A percentile compares a stretch with the other conserved stretches of the same genome.
Conservation (phyloP, 306 rosid species). For the Citrullus amarus region DNA sequence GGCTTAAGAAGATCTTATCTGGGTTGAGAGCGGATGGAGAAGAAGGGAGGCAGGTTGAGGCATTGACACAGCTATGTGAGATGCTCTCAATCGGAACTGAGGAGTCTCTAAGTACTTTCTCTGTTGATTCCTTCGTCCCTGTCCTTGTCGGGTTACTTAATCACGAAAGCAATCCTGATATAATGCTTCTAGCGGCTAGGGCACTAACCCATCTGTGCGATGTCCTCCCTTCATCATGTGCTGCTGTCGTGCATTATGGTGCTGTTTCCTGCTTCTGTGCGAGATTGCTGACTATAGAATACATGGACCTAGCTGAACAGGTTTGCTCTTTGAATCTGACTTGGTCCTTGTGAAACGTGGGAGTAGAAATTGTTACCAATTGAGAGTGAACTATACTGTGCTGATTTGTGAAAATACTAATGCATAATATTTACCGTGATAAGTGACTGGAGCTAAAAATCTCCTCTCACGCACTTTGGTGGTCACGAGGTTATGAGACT, state of each 20-base stretch:
- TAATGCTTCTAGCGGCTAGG: conserved; percentile 98
- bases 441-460: neutral
- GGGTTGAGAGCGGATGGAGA: conserved; percentile 91
- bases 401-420: neutral
- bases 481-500: neutral
- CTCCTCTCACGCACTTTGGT: neutral
- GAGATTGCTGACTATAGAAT: conserved; percentile 85
- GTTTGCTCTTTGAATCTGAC: conserved; percentile 21
- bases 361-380: neutral
- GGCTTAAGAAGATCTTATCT: conserved; percentile 75
- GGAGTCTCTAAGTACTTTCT: conserved; percentile 82
- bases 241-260: conserved; percentile 94
- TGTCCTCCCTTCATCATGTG: conserved; percentile 92
- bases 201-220: conserved; percentile 93
- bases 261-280: conserved; percentile 95
- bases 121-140: conserved; percentile 90
- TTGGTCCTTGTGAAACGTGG: neutral
- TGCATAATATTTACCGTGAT: neutral
- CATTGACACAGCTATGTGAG: conserved; percentile 88
- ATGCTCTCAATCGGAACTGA: conserved; percentile 97
- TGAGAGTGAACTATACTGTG: neutral
- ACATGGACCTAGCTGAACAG: conserved; percentile 99
- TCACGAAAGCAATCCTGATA: conserved; percentile 93
- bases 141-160: conserved; percentile 91
- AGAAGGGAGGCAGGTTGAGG: conserved; percentile 93